Evolutionary conservation across 768 basidiomycete species (phyloP).

Genomic region (Naganishia antarctica): DNA sequence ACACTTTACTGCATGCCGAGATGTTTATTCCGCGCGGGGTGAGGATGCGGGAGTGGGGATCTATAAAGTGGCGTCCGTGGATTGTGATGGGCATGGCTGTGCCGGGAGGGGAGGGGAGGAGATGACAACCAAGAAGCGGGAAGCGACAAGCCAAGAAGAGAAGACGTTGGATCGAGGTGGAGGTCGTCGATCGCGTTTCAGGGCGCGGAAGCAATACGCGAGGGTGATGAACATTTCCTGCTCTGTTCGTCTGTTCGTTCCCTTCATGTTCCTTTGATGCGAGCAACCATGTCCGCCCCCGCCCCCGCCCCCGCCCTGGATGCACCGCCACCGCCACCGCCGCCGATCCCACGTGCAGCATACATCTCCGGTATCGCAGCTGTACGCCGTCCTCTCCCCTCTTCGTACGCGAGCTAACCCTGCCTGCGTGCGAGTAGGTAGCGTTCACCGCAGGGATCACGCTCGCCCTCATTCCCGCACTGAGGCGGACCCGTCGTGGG

Average conservation of each 20-base stretch:
- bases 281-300: no score
- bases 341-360: conserved; percentile 4
- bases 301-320: no score
- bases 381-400: background rate
- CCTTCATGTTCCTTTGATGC: no score
- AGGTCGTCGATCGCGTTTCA: background rate
- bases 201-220: background rate
- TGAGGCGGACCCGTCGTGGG: background rate
- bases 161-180: no score
- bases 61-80: conserved; percentile 75
- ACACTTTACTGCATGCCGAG: conserved; percentile 78
- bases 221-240: no score
- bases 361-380: conserved; percentile 9
- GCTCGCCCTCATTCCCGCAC: conserved; percentile 4
- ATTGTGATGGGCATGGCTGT: conserved; percentile 50
- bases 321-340: no score
- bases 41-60: conserved; percentile 72
- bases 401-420: background rate
- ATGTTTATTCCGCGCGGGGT: conserved; percentile 79
- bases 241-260: no score
- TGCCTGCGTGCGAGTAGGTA: background rate
- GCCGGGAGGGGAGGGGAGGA: no score
- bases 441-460: conserved; percentile 18
- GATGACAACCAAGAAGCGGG: no score
- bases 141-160: no score